A percentile compares a stretch with the other conserved stretches of the same genome.
These are phyloP conservation scores for Colletotrichum eleusines DNA, from an alignment of 2,329 filamentous ascomycete genomes.

Conservation along the genomic window DNA sequence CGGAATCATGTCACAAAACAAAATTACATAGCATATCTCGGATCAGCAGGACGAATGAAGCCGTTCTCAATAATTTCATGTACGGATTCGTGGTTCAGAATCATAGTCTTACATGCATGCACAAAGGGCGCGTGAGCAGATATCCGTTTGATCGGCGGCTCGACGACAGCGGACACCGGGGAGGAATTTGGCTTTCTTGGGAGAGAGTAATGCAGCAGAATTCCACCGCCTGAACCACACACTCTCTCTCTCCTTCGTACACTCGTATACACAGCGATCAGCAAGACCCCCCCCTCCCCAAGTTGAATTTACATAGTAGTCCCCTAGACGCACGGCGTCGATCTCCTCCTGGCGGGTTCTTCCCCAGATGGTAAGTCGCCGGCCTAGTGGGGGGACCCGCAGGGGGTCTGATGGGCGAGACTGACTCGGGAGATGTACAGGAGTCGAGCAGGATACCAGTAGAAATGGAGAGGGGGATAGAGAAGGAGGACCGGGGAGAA, in stretches of 20 bases:
- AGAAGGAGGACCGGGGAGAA: not conserved
- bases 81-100: not conserved
- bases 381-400: conserved; percentile 13
- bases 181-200: not conserved
- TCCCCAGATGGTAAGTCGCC: conserved; percentile 13
- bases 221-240: conserved; percentile 5
- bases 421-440: conserved; percentile 38
- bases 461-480: not conserved
- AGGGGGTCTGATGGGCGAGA: conserved; percentile 3
- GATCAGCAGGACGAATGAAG: not conserved
- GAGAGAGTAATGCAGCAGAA: not conserved
- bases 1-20: not conserved
- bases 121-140: not conserved
- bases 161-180: not conserved
- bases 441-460: not conserved
- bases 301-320: not conserved
- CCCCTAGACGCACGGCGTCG: conserved; percentile 15
- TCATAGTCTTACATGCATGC: not conserved
- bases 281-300: not conserved
- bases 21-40: conserved; percentile 7
- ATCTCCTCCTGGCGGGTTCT: conserved; percentile 14
- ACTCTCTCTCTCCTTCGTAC: not conserved
- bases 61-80: not conserved
- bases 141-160: not conserved
- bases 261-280: not conserved